Percentiles rank a stretch among this genome's conserved stretches.
Evolutionary conservation across 1,284 basidiomycete species (phyloP).

Genomic region (Irpex sp.): DNA sequence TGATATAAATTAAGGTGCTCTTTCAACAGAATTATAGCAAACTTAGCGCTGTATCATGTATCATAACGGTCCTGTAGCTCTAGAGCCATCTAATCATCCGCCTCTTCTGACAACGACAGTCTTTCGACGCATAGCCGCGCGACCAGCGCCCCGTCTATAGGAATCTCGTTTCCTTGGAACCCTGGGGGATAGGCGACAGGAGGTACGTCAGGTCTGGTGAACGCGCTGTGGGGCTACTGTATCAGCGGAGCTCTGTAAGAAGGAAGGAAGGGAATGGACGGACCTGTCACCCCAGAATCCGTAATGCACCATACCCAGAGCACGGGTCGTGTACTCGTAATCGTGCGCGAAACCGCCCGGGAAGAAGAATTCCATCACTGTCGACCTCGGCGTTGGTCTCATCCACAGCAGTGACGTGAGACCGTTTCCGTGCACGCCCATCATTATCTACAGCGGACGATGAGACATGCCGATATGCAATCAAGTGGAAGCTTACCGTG

Average conservation of each 20-base stretch:
- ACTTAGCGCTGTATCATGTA: conserved; percentile 1
- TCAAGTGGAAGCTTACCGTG: conserved; percentile 53
- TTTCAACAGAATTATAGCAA: background rate
- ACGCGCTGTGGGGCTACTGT: conserved; percentile 27
- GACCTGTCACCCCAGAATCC: conserved; percentile 74
- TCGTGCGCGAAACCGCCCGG: conserved; percentile 84
- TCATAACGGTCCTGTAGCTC: background rate
- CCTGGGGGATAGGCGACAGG: conserved; percentile 50
- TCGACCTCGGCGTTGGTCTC: conserved; percentile 69
- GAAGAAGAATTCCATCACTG: conserved; percentile 88
- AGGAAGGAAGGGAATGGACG: conserved; percentile 15
- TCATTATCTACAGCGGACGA: conserved; percentile 58
- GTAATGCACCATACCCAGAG: conserved; percentile 81
- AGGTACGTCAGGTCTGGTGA: conserved; percentile 45
- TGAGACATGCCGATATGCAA: conserved; percentile 1
- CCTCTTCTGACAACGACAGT: conserved; percentile 35
- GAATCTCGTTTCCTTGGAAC: conserved; percentile 58
- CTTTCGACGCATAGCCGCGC: conserved; percentile 33
- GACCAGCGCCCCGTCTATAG: conserved; percentile 43
- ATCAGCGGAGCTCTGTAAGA: background rate
- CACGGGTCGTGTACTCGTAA: conserved; percentile 79
- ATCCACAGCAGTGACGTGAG: conserved; percentile 84
- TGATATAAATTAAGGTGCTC: background rate
- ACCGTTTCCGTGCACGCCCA: conserved; percentile 88
- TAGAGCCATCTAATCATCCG: conserved; percentile 28